Evolutionary conservation across 305 asterid species (phyloP).

Genomic region (Ruellia speciosa): DNA sequence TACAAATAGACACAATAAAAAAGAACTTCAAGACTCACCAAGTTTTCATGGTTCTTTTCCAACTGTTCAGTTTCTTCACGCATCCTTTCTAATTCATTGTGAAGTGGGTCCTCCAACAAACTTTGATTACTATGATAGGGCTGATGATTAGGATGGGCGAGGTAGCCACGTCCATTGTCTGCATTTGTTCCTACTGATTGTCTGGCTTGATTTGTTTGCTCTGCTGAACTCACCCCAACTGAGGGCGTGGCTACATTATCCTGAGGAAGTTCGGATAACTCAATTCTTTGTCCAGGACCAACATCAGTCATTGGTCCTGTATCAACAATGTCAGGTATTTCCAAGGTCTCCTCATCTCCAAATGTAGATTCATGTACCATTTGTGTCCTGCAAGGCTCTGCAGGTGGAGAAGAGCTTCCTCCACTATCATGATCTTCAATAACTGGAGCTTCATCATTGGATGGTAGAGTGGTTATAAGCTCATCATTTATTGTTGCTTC

Average conservation of each 20-base stretch:
- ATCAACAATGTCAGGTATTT: conserved; percentile 21
- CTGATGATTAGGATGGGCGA: conserved; percentile 27
- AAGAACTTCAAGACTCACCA: conserved; percentile 37
- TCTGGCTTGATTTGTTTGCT: conserved; percentile 31
- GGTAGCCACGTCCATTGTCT: conserved; percentile 26
- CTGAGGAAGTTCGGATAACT: conserved; percentile 20
- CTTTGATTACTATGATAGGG: conserved; percentile 23
- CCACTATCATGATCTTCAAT: conserved; percentile 25
- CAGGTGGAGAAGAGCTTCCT: conserved; percentile 26
- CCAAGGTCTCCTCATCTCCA: conserved; percentile 28
- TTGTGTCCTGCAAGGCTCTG: conserved; percentile 26
- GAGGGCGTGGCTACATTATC: conserved; percentile 24
- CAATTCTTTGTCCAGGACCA: conserved; percentile 24
- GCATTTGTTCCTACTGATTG: conserved; percentile 24
- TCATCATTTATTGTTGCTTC: conserved; percentile 17
- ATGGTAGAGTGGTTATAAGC: conserved; percentile 18
- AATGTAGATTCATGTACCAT: conserved; percentile 25
- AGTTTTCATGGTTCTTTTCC: conserved; percentile 34
- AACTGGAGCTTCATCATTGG: conserved; percentile 20
- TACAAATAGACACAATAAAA: conserved; percentile 17
- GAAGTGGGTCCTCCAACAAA: conserved; percentile 46
- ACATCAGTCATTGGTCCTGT: conserved; percentile 20
- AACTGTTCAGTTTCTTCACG: conserved; percentile 41
- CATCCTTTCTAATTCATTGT: conserved; percentile 48
- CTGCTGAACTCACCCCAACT: conserved; percentile 24